Evolutionary conservation across 768 basidiomycete species (phyloP).

Genomic region (Hericium alpestre): DNA sequence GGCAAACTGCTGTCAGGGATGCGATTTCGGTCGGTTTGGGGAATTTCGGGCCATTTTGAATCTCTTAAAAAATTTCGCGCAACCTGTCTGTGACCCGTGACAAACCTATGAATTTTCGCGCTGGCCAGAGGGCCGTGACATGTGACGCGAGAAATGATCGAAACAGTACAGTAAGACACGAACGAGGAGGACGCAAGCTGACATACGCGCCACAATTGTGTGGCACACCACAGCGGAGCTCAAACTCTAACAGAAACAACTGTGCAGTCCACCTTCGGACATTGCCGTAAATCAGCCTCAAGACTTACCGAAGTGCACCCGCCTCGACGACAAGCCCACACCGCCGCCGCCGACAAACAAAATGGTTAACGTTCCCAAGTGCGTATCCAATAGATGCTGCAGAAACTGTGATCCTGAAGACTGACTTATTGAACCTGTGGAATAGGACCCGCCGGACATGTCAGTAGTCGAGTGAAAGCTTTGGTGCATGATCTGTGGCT

Average conservation of each 20-base stretch:
- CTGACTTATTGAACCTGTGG: neutral
- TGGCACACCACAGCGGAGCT: neutral
- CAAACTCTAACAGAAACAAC: neutral
- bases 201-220: too few relatives aligned
- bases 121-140: too few relatives aligned
- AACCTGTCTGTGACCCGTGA: too few relatives aligned
- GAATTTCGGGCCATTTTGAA: too few relatives aligned
- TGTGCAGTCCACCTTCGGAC: neutral
- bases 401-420: neutral
- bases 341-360: conserved; percentile 20
- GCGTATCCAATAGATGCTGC: conserved; percentile 23
- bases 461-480: conserved; percentile 34
- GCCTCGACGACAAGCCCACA: neutral
- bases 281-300: neutral
- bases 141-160: too few relatives aligned
- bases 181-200: too few relatives aligned
- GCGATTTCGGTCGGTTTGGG: too few relatives aligned
- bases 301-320: neutral
- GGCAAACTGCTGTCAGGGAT: too few relatives aligned
- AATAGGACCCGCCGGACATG: conserved; percentile 89
- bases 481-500: neutral
- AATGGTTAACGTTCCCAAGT: conserved; percentile 98
- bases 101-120: too few relatives aligned
- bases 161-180: too few relatives aligned
- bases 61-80: too few relatives aligned